phyloP scores from a whole-genome alignment of 1,284 basidiomycete genomes.

The Cryptococcus sp. region DNA sequence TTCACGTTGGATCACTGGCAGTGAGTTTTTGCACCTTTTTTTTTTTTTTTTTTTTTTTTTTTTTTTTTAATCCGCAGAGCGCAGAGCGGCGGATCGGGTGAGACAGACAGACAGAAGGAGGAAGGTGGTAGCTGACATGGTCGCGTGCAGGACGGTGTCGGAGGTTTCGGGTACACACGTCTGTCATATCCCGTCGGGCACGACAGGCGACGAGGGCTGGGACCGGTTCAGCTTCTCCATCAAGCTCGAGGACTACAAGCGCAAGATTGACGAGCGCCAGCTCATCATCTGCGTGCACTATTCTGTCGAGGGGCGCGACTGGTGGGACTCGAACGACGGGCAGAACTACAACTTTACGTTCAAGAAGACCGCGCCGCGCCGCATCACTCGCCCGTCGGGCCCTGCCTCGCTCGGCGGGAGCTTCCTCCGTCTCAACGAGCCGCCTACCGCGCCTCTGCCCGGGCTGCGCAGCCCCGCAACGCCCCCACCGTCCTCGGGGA shows the following conservation, averaged over 20 bases:
- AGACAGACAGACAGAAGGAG: too few relatives aligned
- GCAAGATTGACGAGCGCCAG: conserved; percentile 62
- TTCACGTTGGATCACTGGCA: conserved; percentile 59
- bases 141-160: conserved; percentile 51
- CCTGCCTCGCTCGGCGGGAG: conserved; percentile 17
- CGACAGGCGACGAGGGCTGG: conserved; percentile 50
- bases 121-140: conserved; percentile 9
- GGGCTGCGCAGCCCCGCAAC: conserved; percentile 22
- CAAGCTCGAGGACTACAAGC: conserved; percentile 69
- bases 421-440: conserved; percentile 16
- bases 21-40: conserved; percentile 30
- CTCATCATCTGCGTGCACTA: conserved; percentile 66
- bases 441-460: conserved; percentile 11
- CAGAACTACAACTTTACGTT: conserved; percentile 53
- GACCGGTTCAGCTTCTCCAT: conserved; percentile 57
- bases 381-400: conserved; percentile 21
- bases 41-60: too few relatives aligned
- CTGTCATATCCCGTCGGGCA: conserved; percentile 46
- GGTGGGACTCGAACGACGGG: conserved; percentile 54
- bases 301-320: conserved; percentile 51
- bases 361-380: conserved; percentile 38
- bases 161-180: conserved; percentile 53
- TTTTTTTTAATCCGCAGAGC: too few relatives aligned
- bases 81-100: too few relatives aligned
- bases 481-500: conserved; percentile 23